Evolutionary conservation across 2,329 filamentous ascomycete species (phyloP).

Genomic region (Tetracladium maxilliforme): DNA sequence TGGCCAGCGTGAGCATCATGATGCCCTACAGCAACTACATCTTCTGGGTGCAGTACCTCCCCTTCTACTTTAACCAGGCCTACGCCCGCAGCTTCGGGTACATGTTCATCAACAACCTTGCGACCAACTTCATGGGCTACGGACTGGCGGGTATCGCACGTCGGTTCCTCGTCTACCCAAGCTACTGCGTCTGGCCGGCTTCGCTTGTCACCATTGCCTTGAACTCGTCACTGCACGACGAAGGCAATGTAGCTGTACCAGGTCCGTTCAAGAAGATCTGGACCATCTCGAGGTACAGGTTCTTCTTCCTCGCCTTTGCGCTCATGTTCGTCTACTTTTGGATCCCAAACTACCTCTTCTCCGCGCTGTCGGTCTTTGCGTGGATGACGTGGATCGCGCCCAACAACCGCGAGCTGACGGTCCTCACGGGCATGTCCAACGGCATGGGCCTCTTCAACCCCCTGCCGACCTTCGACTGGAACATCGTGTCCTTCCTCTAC

Average conservation of each 20-base stretch:
- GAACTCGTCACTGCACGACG: slow-evolving; percentile 31
- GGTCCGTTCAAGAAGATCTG: slow-evolving; percentile 25
- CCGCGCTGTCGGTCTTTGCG: slow-evolving; percentile 14
- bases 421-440: slow-evolving; percentile 23
- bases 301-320: slow-evolving; percentile 26
- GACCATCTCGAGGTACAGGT: slow-evolving; percentile 25
- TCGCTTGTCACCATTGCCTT: slow-evolving; percentile 29
- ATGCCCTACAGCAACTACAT: slow-evolving; percentile 35
- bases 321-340: slow-evolving; percentile 35
- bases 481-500: slow-evolving; percentile 17
- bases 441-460: slow-evolving; percentile 30
- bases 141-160: slow-evolving; percentile 34
- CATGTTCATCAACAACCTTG: slow-evolving; percentile 31
- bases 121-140: slow-evolving; percentile 39
- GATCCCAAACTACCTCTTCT: slow-evolving; percentile 14
- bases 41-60: slow-evolving; percentile 32
- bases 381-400: slow-evolving; percentile 10
- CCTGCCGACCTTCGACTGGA: slow-evolving; percentile 34
- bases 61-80: slow-evolving; percentile 32
- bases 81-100: slow-evolving; percentile 32
- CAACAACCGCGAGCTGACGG: slow-evolving; percentile 15
- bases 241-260: slow-evolving; percentile 11
- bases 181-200: slow-evolving; percentile 35
- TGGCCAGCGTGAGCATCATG: slow-evolving; percentile 31
- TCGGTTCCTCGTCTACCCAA: slow-evolving; percentile 34